Evolutionary conservation across 75 land plant species (phyloP), one percentile per base, ranked within the genome.

Genomic region (Selaginella tamariscina): DNA sequence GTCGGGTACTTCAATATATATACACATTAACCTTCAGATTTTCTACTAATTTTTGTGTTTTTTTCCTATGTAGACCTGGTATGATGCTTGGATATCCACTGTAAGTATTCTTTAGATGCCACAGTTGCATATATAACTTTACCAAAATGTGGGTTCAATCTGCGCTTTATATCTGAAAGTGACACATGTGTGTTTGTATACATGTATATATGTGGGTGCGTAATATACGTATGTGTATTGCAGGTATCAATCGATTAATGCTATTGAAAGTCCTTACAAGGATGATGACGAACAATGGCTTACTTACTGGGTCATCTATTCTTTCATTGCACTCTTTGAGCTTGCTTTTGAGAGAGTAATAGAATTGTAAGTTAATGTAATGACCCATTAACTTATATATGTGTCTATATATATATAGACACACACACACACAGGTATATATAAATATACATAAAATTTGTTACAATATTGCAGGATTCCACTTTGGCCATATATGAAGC

Each of bases 231-330:
- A 32, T 39, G 11, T 15, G 5, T 39, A 5, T 32, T 29, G 27
- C 65, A 86, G 89, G 67, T 84, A 78, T 77, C 84, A 84, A 28
- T 87, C 91, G 27, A 72, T 87, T 23, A 55, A 55, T 22, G 88
- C 91, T 0, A 81, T 88, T 32, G 91, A 88, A 71, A 88, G 88
- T 77, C 70, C 91, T 29, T 70, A 82, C 32, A 88, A 85, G 68
- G 49, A 67, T 28, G 91, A 85, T 67, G 91, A 85, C 68, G 80
- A 84, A 73, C 91, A 88, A 65, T 88, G 91, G 91, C 78, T 88
- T 1, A 80, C 91, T 1, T 88, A 88, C 54, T 88, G 91, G 91
- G 86, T 88, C 11, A 27, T 88, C 2, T 88, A 88, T 75, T 90
- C 96, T 0, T 69, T 88, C 65, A 70, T 88, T n/a, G 76, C 88